phyloP scores from a whole-genome alignment of 2,329 filamentous ascomycete species.

The Arthrobotrys sphaeroides region DNA sequence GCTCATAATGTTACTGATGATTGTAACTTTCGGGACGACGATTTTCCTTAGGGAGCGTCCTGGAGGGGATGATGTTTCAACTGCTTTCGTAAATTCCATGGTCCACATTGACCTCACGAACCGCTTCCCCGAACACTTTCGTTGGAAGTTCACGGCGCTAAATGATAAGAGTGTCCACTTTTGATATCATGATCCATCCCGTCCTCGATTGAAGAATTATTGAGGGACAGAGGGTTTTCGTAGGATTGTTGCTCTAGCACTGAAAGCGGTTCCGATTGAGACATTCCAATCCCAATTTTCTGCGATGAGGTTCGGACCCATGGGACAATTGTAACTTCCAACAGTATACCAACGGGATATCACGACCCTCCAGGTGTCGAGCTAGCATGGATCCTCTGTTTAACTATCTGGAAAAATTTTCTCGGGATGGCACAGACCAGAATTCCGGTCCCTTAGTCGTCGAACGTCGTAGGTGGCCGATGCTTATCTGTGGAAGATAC shows the following conservation, averaged over 20 bases:
- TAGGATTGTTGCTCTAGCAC: neutral
- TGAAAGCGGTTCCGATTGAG: constrained; percentile 4
- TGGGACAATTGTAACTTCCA: constrained; percentile 4
- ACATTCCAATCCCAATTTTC: neutral
- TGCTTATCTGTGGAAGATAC: constrained; percentile 21
- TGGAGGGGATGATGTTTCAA: constrained; percentile 13
- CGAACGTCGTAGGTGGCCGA: neutral
- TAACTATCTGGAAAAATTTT: neutral
- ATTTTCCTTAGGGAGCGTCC: neutral
- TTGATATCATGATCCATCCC: too few relatives aligned
- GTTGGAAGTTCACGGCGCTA: constrained; percentile 2
- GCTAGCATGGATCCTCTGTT: constrained; percentile 7
- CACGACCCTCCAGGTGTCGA: neutral
- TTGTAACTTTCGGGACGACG: constrained; percentile 10
- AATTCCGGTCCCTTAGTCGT: neutral
- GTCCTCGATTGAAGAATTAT: neutral
- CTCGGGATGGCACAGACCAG: neutral
- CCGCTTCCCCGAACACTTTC: neutral
- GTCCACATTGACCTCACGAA: neutral
- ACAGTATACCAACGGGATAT: constrained; percentile 2
- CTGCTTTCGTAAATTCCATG: constrained; percentile 2
- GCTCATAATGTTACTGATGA: neutral
- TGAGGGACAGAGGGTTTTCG: neutral
- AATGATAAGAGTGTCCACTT: too few relatives aligned
- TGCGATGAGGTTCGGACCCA: neutral